Evolutionary conservation across 345 rosid genomes (phyloP).

Genomic region (Noccaea bulbosa): DNA sequence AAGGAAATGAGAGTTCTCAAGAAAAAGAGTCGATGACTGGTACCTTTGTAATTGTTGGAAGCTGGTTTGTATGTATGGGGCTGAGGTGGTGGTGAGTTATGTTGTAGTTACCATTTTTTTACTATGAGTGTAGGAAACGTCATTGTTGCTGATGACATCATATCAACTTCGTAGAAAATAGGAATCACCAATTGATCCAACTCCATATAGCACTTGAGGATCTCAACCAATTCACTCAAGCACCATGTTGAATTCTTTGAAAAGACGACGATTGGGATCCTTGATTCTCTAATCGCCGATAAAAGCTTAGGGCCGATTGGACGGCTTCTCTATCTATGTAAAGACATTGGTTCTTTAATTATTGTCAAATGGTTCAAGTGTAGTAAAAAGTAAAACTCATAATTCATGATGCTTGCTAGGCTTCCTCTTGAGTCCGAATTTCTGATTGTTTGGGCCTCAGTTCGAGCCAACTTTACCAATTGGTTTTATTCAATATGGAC

Average conservation of each 20-base stretch:
- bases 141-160: slow-evolving; percentile 15
- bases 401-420: background rate
- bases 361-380: too few species aligned
- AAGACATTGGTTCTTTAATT: too few species aligned
- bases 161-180: background rate
- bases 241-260: background rate
- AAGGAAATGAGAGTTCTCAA: too few species aligned
- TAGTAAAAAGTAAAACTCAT: background rate
- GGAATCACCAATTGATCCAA: slow-evolving; percentile 3
- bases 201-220: background rate
- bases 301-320: too few species aligned
- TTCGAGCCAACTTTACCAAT: background rate
- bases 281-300: too few species aligned
- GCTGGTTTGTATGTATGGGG: slow-evolving; percentile 57
- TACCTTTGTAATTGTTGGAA: slow-evolving; percentile 5
- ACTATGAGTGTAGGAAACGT: slow-evolving; percentile 58
- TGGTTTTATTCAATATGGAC: background rate
- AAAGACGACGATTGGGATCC: too few species aligned
- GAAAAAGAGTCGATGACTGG: too few species aligned
- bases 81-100: slow-evolving; percentile 59
- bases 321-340: too few species aligned
- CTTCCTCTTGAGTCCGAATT: background rate
- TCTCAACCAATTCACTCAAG: background rate
- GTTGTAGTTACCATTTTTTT: slow-evolving; percentile 65
- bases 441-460: background rate